Evolutionary conservation across 352 stramenopile genomes (phyloP).

Genomic region (Pythium myriotylum): DNA sequence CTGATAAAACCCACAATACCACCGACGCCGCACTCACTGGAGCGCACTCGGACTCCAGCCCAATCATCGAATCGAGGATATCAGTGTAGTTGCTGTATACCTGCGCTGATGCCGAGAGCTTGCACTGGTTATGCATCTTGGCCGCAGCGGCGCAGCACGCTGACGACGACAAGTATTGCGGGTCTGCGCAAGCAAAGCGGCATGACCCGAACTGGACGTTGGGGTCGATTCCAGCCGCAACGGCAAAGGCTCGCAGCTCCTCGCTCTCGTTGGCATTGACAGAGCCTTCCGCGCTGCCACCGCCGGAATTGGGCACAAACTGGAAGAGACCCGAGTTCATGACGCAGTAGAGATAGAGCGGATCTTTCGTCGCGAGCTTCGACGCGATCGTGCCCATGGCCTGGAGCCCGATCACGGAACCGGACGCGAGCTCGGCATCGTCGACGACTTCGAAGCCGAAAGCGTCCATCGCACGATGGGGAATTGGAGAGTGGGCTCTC

Average conservation of each 20-base stretch:
- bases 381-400: constrained; percentile 38
- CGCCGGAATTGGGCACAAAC: constrained; percentile 10
- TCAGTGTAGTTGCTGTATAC: constrained; percentile 36
- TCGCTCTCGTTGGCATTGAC: neutral
- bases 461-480: neutral
- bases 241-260: neutral
- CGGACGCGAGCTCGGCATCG: constrained; percentile 2
- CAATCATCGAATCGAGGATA: constrained; percentile 44
- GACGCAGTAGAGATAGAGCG: constrained; percentile 54
- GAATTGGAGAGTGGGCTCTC: neutral
- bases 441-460: neutral
- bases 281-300: neutral
- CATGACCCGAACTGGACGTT: constrained; percentile 8
- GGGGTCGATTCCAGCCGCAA: constrained; percentile 4
- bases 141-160: constrained; percentile 4
- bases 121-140: constrained; percentile 27
- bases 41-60: constrained; percentile 39
- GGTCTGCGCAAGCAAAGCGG: neutral
- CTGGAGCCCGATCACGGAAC: neutral
- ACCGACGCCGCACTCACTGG: constrained; percentile 36
- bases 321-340: constrained; percentile 74
- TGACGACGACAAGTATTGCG: constrained; percentile 2
- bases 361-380: constrained; percentile 43
- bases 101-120: constrained; percentile 29
- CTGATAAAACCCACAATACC: constrained; percentile 30